A percentile compares a stretch with the other conserved stretches of the same genome.
These are phyloP conservation scores for Crassisporium funariophilum DNA, from an alignment of 768 basidiomycete species.

Conservation along the genomic window DNA sequence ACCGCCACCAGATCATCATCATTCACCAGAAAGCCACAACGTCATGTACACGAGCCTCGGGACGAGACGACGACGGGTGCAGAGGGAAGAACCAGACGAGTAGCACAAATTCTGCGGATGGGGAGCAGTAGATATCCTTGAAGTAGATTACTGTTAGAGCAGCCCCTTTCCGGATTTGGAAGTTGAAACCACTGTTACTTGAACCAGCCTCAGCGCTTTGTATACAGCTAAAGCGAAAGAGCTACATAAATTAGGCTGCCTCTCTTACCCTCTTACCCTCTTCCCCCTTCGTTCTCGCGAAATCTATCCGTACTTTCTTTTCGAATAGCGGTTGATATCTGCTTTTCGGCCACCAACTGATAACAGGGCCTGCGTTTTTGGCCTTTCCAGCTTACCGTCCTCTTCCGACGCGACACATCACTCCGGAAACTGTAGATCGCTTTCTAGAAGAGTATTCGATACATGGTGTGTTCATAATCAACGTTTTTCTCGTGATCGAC, in stretches of 20 bases:
- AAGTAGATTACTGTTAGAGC: too few relatives aligned
- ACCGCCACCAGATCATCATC: background rate
- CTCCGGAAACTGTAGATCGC: slow-evolving; percentile 7
- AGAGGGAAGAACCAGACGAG: too few relatives aligned
- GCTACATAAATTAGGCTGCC: slow-evolving; percentile 17
- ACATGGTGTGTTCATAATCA: slow-evolving; percentile 26
- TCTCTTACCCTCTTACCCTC: slow-evolving; percentile 9
- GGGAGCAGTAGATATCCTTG: too few relatives aligned
- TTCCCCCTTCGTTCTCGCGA: slow-evolving; percentile 6
- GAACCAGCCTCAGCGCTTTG: slow-evolving; percentile 14
- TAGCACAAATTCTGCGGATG: too few relatives aligned
- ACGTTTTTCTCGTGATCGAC: slow-evolving; percentile 16
- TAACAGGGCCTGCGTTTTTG: slow-evolving; percentile 13
- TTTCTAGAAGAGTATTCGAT: slow-evolving; percentile 10
- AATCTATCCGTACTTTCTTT: slow-evolving; percentile 2
- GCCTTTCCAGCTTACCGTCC: slow-evolving; percentile 3
- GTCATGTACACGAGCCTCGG: background rate
- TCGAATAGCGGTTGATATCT: slow-evolving; percentile 1
- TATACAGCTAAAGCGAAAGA: slow-evolving; percentile 19
- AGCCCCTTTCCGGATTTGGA: slow-evolving; percentile 24
- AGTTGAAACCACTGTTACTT: slow-evolving; percentile 23
- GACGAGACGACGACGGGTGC: background rate
- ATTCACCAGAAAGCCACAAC: background rate
- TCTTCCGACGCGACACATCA: slow-evolving; percentile 26
- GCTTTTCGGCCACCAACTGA: background rate